These are phyloP conservation scores for Rhizophagus prolifer DNA, from an alignment of 192 early-diverging fungal species.

Conservation along the genomic window DNA sequence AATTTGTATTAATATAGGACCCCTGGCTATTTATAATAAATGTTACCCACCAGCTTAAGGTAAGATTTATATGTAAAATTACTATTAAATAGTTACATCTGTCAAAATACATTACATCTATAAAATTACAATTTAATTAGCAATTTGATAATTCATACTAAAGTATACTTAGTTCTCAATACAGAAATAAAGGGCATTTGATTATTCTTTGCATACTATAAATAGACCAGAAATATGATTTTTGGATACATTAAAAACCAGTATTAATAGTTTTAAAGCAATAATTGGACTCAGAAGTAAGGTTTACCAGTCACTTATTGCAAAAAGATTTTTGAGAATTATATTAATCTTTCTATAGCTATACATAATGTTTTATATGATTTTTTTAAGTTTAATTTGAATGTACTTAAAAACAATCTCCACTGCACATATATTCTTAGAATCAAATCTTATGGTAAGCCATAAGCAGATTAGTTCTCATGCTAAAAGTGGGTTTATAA, in stretches of 20 bases:
- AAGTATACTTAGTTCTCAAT: no score
- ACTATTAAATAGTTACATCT: no score
- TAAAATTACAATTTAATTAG: no score
- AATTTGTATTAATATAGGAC: no score
- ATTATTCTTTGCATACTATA: slow-evolving; percentile 23
- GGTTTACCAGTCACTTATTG: slow-evolving; percentile 29
- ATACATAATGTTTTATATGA: slow-evolving; percentile 30
- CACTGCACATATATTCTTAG: slow-evolving; percentile 13
- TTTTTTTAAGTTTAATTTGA: slow-evolving; percentile 28
- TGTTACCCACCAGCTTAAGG: no score
- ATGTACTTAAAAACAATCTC: slow-evolving; percentile 27
- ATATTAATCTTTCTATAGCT: slow-evolving; percentile 26
- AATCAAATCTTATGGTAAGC: slow-evolving; percentile 19
- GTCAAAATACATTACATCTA: no score
- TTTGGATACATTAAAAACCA: slow-evolving; percentile 27
- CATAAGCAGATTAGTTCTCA: slow-evolving; percentile 28
- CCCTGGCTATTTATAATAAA: no score
- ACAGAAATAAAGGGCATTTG: slow-evolving; percentile 32
- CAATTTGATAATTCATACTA: no score
- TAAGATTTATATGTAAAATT: no score
- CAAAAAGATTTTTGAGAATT: slow-evolving; percentile 30
- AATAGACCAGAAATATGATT: slow-evolving; percentile 31
- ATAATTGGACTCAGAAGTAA: slow-evolving; percentile 29
- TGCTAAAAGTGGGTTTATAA: slow-evolving; percentile 22
- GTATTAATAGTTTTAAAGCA: slow-evolving; percentile 28